Conservation (phyloP, 2,329 filamentous ascomycete species). For the Neurospora sp. region DNA sequence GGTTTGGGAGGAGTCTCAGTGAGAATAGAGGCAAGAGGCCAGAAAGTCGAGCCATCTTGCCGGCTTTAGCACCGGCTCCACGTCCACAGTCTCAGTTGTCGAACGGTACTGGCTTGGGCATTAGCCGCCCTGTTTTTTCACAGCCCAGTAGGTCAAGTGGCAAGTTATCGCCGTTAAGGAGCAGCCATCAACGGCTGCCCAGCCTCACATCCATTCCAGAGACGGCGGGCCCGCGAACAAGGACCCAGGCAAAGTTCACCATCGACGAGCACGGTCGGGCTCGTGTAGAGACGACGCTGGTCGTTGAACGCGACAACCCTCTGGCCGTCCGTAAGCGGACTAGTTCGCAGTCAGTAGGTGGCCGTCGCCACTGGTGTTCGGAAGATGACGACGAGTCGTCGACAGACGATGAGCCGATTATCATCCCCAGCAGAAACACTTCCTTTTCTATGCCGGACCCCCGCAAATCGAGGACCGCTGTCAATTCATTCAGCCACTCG, state of each 20-base stretch:
- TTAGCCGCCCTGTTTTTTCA: slow-evolving; percentile 26
- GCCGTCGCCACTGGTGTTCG: slow-evolving; percentile 30
- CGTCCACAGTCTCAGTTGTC: slow-evolving; percentile 15
- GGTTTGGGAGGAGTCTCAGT: slow-evolving; percentile 44
- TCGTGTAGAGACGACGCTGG: slow-evolving; percentile 41
- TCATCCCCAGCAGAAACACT: slow-evolving; percentile 50
- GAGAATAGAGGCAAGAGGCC: slow-evolving; percentile 41
- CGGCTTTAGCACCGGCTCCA: slow-evolving; percentile 37
- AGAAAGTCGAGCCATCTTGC: slow-evolving; percentile 30
- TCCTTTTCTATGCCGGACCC: slow-evolving; percentile 51
- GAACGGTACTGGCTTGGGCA: slow-evolving; percentile 22
- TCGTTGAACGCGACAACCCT: slow-evolving; percentile 25
- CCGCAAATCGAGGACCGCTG: slow-evolving; percentile 31
- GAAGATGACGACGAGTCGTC: slow-evolving; percentile 45
- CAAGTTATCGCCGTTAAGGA: slow-evolving; percentile 44
- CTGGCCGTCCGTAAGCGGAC: slow-evolving; percentile 14
- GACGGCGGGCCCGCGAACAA: slow-evolving; percentile 32
- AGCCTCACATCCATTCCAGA: slow-evolving; percentile 51
- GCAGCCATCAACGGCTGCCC: slow-evolving; percentile 38
- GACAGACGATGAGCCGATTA: slow-evolving; percentile 54
- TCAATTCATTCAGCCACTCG: slow-evolving; percentile 36
- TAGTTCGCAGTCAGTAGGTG: slow-evolving; percentile 18
- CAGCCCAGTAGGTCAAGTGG: slow-evolving; percentile 31
- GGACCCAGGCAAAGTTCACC: slow-evolving; percentile 51
- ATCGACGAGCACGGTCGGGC: slow-evolving; percentile 54